Evolutionary conservation across 345 rosid species (phyloP), one percentile per base, ranked within the genome.

Genomic region (Geranium brycei): DNA sequence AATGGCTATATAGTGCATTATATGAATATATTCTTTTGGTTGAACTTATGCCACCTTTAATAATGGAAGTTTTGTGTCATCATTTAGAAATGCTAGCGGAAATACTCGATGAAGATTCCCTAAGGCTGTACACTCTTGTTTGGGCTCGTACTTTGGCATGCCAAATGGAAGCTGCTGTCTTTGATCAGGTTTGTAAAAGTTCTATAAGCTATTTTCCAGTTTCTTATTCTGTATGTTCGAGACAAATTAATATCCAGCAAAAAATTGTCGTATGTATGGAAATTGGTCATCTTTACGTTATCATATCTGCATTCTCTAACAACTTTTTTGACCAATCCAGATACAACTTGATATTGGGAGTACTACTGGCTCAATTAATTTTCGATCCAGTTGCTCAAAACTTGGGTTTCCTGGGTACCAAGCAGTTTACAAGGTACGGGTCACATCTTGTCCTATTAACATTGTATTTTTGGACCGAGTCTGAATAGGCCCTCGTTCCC

Each of bases 101-200:
- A 66, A 70, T 77, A 71, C 90, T 93, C 70, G 99, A 90, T 76
- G 89, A 82, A 69, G 99, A 93, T 82, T 73, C 89, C 62, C 72
- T 93, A 81, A 93, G 86, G 80, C 73, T 93, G 62, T 93, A 93
- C 77, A 73, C 89, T 59, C 90, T 93, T 72, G 86, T 93, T 67
- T 93, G 99, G 99, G 77, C 95, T 65, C 81, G 99, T 61, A 82
- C 96, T 14, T 15, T 93, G 77, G 96, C 97, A 64, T 93, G 96
- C 74, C 99, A 90, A 76, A 90, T 93, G 99, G 91, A 88, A 79
- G 83, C 96, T 60, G 82, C 81, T 64, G 77, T 66, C 23, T 61
- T 80, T 70, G 87, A 76, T 65, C 97, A 86, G 97, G 99, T 93
- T 67, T 62, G 77, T 53, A 61, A 19, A 28, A 14, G 30, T 47